Conservation (phyloP, 768 basidiomycete genomes). For the Leccinum uliginosum region DNA sequence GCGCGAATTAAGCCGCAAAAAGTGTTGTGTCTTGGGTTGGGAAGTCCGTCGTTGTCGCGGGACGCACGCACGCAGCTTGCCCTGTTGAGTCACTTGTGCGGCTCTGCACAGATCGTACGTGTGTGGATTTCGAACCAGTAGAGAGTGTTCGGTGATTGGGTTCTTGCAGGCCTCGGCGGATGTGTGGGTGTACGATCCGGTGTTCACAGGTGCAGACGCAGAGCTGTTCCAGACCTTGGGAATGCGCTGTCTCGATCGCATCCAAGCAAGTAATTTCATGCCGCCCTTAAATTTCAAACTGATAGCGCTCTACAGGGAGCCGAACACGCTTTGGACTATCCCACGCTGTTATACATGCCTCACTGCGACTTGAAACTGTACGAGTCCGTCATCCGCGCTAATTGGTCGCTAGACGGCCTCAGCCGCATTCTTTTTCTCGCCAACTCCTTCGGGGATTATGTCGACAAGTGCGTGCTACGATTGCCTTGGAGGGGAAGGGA, state of each 20-base stretch:
- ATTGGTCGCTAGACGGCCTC: slow-evolving; percentile 50
- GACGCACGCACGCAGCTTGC: slow-evolving; percentile 67
- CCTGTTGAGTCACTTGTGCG: slow-evolving; percentile 54
- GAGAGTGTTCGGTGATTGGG: slow-evolving; percentile 1
- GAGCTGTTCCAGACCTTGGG: slow-evolving; percentile 41
- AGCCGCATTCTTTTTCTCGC: slow-evolving; percentile 53
- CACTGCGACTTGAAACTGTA: slow-evolving; percentile 74
- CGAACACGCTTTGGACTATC: slow-evolving; percentile 30
- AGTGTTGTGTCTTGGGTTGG: slow-evolving; percentile 69
- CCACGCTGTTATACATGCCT: slow-evolving; percentile 74
- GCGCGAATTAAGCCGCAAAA: slow-evolving; percentile 23
- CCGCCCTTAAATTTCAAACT: slow-evolving; percentile 4
- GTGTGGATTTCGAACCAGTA: slow-evolving; percentile 31
- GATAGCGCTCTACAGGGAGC: slow-evolving; percentile 28
- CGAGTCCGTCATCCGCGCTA: slow-evolving; percentile 57
- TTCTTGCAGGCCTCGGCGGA: slow-evolving; percentile 39
- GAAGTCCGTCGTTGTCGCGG: slow-evolving; percentile 60
- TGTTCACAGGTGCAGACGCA: slow-evolving; percentile 61
- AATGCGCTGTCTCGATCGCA: slow-evolving; percentile 36
- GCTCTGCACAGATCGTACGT: slow-evolving; percentile 57
- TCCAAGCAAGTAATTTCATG: slow-evolving; percentile 44
- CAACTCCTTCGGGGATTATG: slow-evolving; percentile 63
- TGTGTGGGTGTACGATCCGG: slow-evolving; percentile 65
- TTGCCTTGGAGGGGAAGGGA: not conserved
- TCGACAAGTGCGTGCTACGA: slow-evolving; percentile 52